phyloP scores from a whole-genome alignment of 2,329 filamentous ascomycete genomes.

The Lomentospora prolificans region DNA sequence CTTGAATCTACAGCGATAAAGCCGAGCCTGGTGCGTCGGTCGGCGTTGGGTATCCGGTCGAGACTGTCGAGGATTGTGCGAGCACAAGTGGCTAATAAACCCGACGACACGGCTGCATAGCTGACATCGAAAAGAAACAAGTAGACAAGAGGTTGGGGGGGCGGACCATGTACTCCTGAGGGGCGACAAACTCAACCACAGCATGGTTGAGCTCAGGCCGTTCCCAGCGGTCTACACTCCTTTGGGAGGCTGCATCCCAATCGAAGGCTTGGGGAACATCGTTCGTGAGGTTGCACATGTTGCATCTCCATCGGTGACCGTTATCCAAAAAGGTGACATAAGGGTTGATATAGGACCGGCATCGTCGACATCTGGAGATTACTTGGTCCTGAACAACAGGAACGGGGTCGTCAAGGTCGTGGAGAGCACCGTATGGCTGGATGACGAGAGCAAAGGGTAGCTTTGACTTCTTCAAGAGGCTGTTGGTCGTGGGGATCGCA shows the following conservation, averaged over 20 bases:
- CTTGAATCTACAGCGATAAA: constrained; percentile 94
- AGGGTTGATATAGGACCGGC: constrained; percentile 94
- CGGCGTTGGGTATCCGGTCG: constrained; percentile 95
- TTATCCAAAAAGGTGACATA: constrained; percentile 95
- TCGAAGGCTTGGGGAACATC: constrained; percentile 99
- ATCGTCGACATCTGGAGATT: constrained; percentile 91
- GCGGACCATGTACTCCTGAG: constrained; percentile 98
- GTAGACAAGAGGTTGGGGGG: constrained; percentile 94
- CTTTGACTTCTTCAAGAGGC: constrained; percentile 91
- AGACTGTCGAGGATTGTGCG: constrained; percentile 91
- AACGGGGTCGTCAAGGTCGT: constrained; percentile 84
- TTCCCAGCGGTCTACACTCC: constrained; percentile 86
- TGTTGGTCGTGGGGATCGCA: constrained; percentile 84
- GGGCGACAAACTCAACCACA: constrained; percentile 96
- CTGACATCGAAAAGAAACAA: constrained; percentile 93
- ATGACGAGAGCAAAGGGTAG: constrained; percentile 93
- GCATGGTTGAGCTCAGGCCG: constrained; percentile 87
- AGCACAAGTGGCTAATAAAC: constrained; percentile 82
- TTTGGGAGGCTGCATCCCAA: constrained; percentile 89
- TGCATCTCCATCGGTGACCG: constrained; percentile 96
- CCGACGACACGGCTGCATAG: constrained; percentile 79
- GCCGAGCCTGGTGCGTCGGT: constrained; percentile 81
- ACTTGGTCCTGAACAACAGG: constrained; percentile 94
- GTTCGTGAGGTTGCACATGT: constrained; percentile 98
- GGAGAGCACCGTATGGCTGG: constrained; percentile 86